Base-by-base conservation (phyloP, 1,284 basidiomycete genomes). In the Moesziomyces sp. region DNA sequence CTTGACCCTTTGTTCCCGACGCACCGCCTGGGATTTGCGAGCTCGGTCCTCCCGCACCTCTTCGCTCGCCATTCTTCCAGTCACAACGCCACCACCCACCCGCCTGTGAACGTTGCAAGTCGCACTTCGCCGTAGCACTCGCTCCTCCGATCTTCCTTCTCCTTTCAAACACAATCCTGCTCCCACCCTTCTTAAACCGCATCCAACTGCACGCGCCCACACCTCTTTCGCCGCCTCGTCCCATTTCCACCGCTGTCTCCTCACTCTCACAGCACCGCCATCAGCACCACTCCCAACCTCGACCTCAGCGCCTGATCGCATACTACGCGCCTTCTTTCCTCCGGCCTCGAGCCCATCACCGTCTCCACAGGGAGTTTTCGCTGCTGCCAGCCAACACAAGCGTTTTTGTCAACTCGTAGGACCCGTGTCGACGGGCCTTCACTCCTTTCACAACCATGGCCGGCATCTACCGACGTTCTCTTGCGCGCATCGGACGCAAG, bases 391-490 rank as follows among this genome's bases (percentile, higher is more conserved):
- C 58, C 58, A 55, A 47, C 65, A 54, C 19, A 53, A 57, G 65
- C 24, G 45, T 40, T 42, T 48, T 43, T 24, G n/a, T 18, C 16
- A 42, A 52, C 45, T 54, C 49, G 46, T 54, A 34, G 65, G 50
- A 50, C 50, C 52, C 57, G 57, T 56, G 43, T 26, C 55, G 58
- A 30, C 58, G 64, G 58, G 58, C 54, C 65, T 58, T 53, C 34
- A 54, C 50, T 42, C 46, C 40, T 57, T 23, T 50, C 48, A 23
- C 11, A 40, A 61, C 19, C 42, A 74, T 74, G 72, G 67, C 72
- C 46, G 67, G 67, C 49, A 70, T 74, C 54, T 74, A 74, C 58
- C 67, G 61, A 61, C 66, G 72, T 43, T 69, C 72, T 26, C 54
- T 70, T 18, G 62, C 58, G 52, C 72, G 63, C 43, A n/a, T 70